phyloP scores from a whole-genome alignment of 768 basidiomycete genomes.

The Hericium coralloides region DNA sequence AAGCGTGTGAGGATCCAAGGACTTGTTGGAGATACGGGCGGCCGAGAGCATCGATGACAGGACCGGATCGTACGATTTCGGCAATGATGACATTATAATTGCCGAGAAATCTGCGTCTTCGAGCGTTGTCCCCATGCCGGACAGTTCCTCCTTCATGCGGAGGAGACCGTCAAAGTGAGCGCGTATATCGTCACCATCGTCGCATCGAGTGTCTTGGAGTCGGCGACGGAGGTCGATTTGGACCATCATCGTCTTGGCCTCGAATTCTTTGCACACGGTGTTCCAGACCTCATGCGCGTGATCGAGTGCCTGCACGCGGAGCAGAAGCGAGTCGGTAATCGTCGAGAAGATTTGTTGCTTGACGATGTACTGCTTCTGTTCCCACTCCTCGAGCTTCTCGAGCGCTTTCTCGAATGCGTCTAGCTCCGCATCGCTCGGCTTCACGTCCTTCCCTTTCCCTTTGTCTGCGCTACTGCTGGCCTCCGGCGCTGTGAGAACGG shows the following conservation, averaged over 20 bases:
- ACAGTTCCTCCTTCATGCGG: constrained; percentile 24
- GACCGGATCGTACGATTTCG: constrained; percentile 23
- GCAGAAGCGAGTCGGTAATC: neutral
- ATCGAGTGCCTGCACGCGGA: neutral
- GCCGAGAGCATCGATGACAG: constrained; percentile 23
- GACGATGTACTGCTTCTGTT: neutral
- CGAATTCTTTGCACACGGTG: constrained; percentile 18
- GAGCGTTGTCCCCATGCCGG: constrained; percentile 22
- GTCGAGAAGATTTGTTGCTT: neutral
- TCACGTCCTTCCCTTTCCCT: neutral
- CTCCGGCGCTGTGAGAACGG: neutral
- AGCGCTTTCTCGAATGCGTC: neutral
- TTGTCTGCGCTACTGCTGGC: neutral
- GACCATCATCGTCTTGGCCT: constrained; percentile 22
- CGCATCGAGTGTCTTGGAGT: constrained; percentile 20
- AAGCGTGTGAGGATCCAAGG: constrained; percentile 14
- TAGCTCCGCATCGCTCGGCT: neutral
- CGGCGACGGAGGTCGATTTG: constrained; percentile 20
- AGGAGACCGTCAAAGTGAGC: constrained; percentile 23
- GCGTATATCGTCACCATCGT: constrained; percentile 24
- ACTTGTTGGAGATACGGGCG: constrained; percentile 12
- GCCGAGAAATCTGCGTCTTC: constrained; percentile 23
- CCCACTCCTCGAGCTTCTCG: neutral
- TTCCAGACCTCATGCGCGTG: constrained; percentile 17
- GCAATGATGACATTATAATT: constrained; percentile 28